Evolutionary conservation across 1,139 yeast species (phyloP).

Genomic region (Sugiyamaella japonica): DNA sequence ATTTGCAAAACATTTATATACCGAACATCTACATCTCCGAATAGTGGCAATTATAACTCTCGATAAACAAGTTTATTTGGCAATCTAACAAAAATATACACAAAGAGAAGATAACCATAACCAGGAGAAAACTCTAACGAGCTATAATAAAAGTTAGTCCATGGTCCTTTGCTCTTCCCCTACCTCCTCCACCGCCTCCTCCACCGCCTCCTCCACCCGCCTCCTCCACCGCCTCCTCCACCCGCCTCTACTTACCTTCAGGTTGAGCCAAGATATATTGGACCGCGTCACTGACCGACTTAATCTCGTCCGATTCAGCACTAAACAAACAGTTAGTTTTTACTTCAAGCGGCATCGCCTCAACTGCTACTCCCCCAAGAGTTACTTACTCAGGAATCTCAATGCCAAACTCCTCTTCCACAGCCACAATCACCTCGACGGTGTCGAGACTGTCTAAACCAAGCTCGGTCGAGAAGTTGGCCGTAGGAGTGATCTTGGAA

Average conservation of each 20-base stretch:
- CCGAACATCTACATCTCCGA: too few species aligned
- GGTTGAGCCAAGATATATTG: constrained; percentile 73
- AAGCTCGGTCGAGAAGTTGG: constrained; percentile 70
- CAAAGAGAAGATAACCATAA: background rate
- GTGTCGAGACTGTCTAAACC: constrained; percentile 87
- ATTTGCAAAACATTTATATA: too few species aligned
- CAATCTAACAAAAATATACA: background rate
- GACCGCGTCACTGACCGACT: constrained; percentile 80
- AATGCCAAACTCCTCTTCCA: constrained; percentile 64
- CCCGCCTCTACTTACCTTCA: constrained; percentile 35
- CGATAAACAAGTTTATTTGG: background rate
- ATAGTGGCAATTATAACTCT: too few species aligned
- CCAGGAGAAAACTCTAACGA: constrained; percentile 5
- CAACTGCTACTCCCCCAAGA: too few species aligned
- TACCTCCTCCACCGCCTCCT: background rate
- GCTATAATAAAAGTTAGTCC: constrained; percentile 8
- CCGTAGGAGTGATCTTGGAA: constrained; percentile 52
- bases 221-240: background rate
- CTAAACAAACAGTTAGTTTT: constrained; percentile 6
- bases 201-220: background rate
- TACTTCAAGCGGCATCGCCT: background rate
- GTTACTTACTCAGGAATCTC: constrained; percentile 66
- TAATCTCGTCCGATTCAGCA: constrained; percentile 75
- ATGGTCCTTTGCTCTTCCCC: too few species aligned
- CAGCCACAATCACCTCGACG: constrained; percentile 86